Base-by-base conservation (phyloP, 768 basidiomycete species). In the Boletus fagicola region DNA sequence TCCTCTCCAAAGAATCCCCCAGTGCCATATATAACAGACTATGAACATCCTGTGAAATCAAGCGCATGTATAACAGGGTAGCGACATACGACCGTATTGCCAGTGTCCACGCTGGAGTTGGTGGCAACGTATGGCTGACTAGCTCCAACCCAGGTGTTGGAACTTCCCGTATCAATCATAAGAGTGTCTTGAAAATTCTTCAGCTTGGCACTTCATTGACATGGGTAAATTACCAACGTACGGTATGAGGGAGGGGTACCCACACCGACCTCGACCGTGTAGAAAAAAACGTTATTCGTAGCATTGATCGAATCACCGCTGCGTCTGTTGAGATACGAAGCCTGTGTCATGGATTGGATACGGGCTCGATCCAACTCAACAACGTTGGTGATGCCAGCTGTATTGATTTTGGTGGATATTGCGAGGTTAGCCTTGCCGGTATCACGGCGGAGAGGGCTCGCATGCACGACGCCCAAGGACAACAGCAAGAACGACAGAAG, bases 71-170 rank as follows among this genome's bases (percentile, higher is more conserved):
- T 43, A 18, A 39, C 2, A 10, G 13, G 15, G 5, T 8, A 4
- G 16, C 46, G 28, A 58, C 64, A 13, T 58, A 68, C 66, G 12
- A 71, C 56, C 24, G 59, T 44, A 18, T 58, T 48, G 4, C 62
- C 60, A 22, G 67, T 70, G 53, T 58, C 24, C n/a, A 54, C 28
- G 24, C 64, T 62, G 6, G 59, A 58, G 42, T 39, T 62, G 9
- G 65, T 63, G 18, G 46, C 38, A 35, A 22, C 28, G 42, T 68
- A 72, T 28, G 49, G 11, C 5, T 56, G 51, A 20, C 24, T 58
- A 24, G 69, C 67, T 28, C 71, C 71, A 31, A 72, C 36, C 71
- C 71, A 72, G 5, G 67, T 72, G 61, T 70, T 72, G 9, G 67
- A 64, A 31, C 72, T 73, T 30, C 71, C 71, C 16, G 71, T 72